Base-by-base conservation (phyloP, 345 rosid genomes). In the Hirschfeldia incana region DNA sequence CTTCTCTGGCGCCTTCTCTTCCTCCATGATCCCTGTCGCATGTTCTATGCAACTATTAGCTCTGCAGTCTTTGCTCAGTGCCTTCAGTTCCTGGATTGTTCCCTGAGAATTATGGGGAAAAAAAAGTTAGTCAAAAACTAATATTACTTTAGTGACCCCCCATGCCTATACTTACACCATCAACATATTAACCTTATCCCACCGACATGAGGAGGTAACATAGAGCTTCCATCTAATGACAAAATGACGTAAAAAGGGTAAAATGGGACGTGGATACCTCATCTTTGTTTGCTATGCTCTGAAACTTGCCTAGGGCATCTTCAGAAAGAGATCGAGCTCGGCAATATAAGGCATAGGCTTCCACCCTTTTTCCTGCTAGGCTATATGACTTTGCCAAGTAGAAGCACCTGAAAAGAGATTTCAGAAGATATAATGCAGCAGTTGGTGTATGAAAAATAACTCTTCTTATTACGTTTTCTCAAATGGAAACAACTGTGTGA, bases 31-130 rank as follows among this genome's bases (percentile, higher is more conserved):
- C 65, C 97, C 97, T 0, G 80, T 76, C 10, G 99, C 99, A 84
- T 96, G 99, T 85, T 96, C 99, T 68, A 91, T 88, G 85, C 98
- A 96, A 86, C 90, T 83, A 68, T 84, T 90, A 73, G 94, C 87
- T 88, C 98, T 87, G 85, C 97, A 86, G 79, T 89, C 97, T 7
- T 83, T 84, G 78, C 65, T 76, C 72, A 96, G 74, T 5, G 84
- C 72, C 85, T 85, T 88, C 87, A 96, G 82, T 85, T 88, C 94
- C 71, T 85, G 74, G 69, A 82, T 80, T 82, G 84, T 79, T 42
- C 61, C 76, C 98, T 90, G 91, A 62, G 29, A 64, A 49, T 34
- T 73, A 16, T 62, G 21, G 2, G 7, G 32, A 49, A 8, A 53
- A 16, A 49, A 49, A 44, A 37, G 8, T 29, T 42, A 3, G 55